Base-by-base conservation (phyloP, 2,329 filamentous ascomycete genomes). In the Cladosporium sp. region DNA sequence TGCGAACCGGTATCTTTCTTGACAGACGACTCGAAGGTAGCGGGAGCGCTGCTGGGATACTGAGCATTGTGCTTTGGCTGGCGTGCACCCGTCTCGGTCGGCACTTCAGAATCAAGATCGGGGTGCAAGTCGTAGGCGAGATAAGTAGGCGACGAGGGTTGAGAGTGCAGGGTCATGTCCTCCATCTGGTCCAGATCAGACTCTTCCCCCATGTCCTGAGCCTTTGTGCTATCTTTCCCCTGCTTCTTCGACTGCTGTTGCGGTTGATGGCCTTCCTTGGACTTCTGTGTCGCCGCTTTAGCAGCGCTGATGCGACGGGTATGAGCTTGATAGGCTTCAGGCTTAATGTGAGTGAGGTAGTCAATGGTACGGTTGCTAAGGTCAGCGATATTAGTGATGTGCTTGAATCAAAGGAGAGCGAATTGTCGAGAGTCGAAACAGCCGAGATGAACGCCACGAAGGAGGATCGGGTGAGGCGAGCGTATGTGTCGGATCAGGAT, bases 341-440 rank as follows among this genome's bases (percentile, higher is more conserved):
- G 52, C n/a, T 47, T 55, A 20, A 12, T 28, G n/a, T 35, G 9
- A 13, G 17, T 34, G 15, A 55, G 8, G 52, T 55, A 55, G 40
- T 55, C 40, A 37, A 37, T 24, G n/a, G 52, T 55, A n/a, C 40
- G 40, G 25, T 55, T 37, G 52, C 52, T 55, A 37, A 13, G 25
- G 57, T 34, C 24, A 47, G 50, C 4, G 44, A 35, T 32, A 60
- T 65, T 62, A 65, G 63, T 56, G 62, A 51, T 58, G 45, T 44
- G 54, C 50, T 19, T 17, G 10, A 24, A 20, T 28, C 36, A 44
- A 47, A 28, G n/a, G 22, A 28, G 25, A 25, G 12, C 22, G 9
- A 32, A 32, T 32, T 7, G 8, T 10, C 8, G 12, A 10, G 28
- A 3, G 28, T 32, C 28, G 28, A 32, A 32, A 10, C 28, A 32